Percentiles rank a stretch among this genome's conserved stretches.
phyloP scores from a whole-genome alignment of 2,329 filamentous ascomycete genomes.

The Alternaria hordeiaustralica region DNA sequence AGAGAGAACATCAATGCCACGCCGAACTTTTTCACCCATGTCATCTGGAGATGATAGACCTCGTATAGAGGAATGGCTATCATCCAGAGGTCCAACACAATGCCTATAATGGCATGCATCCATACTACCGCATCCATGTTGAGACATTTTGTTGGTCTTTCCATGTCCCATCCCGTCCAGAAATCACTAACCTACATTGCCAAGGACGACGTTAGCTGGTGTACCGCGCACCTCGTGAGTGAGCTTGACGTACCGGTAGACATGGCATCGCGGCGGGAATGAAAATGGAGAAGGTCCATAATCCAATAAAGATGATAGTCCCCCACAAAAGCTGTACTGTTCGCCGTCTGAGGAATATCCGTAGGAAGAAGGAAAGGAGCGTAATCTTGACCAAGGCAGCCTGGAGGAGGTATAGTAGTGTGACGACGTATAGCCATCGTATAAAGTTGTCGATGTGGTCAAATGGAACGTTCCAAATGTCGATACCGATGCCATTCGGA shows the following conservation, averaged over 20 bases:
- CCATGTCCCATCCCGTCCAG: slow-evolving; percentile 37
- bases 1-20: slow-evolving; percentile 45
- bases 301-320: slow-evolving; percentile 22
- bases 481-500: slow-evolving; percentile 52
- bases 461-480: slow-evolving; percentile 57
- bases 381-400: slow-evolving; percentile 30
- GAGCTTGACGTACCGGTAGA: slow-evolving; percentile 27
- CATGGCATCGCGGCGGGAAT: slow-evolving; percentile 37
- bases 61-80: slow-evolving; percentile 40
- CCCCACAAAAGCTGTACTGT: slow-evolving; percentile 13
- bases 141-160: slow-evolving; percentile 28
- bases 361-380: slow-evolving; percentile 33
- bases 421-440: slow-evolving; percentile 30
- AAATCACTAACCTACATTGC: slow-evolving; percentile 7
- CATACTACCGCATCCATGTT: slow-evolving; percentile 42
- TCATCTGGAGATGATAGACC: slow-evolving; percentile 34
- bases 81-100: slow-evolving; percentile 29
- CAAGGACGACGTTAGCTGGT: not conserved
- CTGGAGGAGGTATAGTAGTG: slow-evolving; percentile 38
- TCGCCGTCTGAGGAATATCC: slow-evolving; percentile 32
- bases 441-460: slow-evolving; percentile 52
- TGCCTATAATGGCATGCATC: slow-evolving; percentile 37
- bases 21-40: slow-evolving; percentile 40
- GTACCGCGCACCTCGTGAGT: too few relatives aligned
- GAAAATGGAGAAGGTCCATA: slow-evolving; percentile 25